Conservation (phyloP, 1,284 basidiomycete species). For the Flammula alnicola region DNA sequence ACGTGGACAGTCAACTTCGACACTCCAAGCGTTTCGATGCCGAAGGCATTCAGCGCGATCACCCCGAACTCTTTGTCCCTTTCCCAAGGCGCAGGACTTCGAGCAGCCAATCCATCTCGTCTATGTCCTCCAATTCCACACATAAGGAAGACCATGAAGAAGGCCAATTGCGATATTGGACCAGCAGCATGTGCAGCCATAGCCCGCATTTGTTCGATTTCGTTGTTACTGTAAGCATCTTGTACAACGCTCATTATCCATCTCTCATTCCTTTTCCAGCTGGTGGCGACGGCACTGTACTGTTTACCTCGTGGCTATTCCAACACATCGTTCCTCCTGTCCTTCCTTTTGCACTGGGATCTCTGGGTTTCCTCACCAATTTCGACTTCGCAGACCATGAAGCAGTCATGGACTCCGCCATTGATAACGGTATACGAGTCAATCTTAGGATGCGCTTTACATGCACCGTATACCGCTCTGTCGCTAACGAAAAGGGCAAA, state of each 20-base stretch:
- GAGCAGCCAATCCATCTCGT: slow-evolving; percentile 62
- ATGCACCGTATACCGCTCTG: slow-evolving; percentile 94
- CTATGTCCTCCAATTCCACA: slow-evolving; percentile 47
- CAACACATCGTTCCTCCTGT: slow-evolving; percentile 98
- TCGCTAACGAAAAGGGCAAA: slow-evolving; percentile 71
- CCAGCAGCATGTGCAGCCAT: slow-evolving; percentile 91
- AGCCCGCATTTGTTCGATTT: slow-evolving; percentile 97
- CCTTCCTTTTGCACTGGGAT: slow-evolving; percentile 97
- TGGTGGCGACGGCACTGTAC: slow-evolving; percentile 97
- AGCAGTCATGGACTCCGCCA: slow-evolving; percentile 86
- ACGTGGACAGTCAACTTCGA: slow-evolving; percentile 95
- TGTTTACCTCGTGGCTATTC: slow-evolving; percentile 99
- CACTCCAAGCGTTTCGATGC: slow-evolving; percentile 95
- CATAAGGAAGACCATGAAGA: slow-evolving; percentile 60
- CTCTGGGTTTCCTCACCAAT: slow-evolving; percentile 97
- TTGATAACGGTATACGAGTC: slow-evolving; percentile 94
- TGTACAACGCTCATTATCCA: slow-evolving; percentile 4
- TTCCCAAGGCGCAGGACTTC: slow-evolving; percentile 75
- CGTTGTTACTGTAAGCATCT: slow-evolving; percentile 84
- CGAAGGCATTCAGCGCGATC: slow-evolving; percentile 81
- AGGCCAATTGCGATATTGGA: slow-evolving; percentile 98
- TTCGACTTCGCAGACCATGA: slow-evolving; percentile 94
- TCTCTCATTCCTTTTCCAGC: slow-evolving; percentile 47
- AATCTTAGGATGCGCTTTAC: slow-evolving; percentile 99
- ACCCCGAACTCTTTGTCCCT: slow-evolving; percentile 90